Base-by-base conservation (phyloP, 306 rosid species). In the Sophora flavescens region DNA sequence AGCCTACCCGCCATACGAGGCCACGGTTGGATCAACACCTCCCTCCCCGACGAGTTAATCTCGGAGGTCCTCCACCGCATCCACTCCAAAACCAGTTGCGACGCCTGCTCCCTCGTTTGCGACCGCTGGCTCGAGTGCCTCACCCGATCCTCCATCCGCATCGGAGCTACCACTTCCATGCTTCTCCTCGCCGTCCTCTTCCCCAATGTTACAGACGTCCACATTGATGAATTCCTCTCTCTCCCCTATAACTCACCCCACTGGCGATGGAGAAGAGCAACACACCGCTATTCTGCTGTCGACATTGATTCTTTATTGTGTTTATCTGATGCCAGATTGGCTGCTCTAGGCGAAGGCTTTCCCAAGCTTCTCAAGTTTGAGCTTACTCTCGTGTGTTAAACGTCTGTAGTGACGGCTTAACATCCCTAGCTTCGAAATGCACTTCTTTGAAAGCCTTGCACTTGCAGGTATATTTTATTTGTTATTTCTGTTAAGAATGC, bases 331-430 rank as follows among this genome's bases (percentile, higher is more conserved):
- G 22, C 22, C 1, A 22, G 22, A 22, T 22, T 22, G 22, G 22
- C 22, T 22, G 22, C 22, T 22, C 22, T 22, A 22, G 22, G 22
- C 22, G 22, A 22, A 22, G 22, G 22, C 22, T 22, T 22, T 22
- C 22, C 22, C 22, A 22, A 22, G 22, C 22, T 22, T 22, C 22
- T 22, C 22, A 22, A 22, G 22, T 22, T 22, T 22, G 32, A 3
- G 32, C 87, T 86, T 95, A 57, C 89, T 95, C 47, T 95, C 96
- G 98, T 92, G 97, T 86, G 88, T 95, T 45, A 88, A 88, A 83
- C 18, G 89, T 92, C 63, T 85, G 92, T 7, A 89, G 93, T 68
- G 48, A 51, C 2, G 98, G 97, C 5, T 84, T 95, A 66, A 63
- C 72, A 5, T 89, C 93, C 12, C 83, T 92, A 0, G 93, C 97